Conservation (phyloP, 139 green algal species). For the Tetradesmus lagerheimii region DNA sequence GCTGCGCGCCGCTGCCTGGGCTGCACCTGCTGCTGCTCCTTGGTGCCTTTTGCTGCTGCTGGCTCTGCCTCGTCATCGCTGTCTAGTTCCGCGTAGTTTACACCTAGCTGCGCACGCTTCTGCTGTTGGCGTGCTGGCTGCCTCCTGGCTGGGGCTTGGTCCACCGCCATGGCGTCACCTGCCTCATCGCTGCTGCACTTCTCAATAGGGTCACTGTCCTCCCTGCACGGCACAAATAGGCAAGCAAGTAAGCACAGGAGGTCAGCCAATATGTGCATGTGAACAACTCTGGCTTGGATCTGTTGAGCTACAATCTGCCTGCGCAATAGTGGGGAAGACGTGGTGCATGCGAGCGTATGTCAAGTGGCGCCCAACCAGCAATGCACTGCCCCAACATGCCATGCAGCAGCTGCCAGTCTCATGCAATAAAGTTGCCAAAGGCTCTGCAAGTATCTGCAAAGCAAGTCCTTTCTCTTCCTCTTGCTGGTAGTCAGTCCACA, state of each 20-base stretch:
- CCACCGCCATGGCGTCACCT: not conserved
- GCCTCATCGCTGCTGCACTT: not conserved
- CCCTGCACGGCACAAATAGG: not conserved
- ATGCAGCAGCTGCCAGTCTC: not conserved
- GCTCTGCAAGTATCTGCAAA: too few species aligned
- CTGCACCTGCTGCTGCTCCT: constrained; percentile 3
- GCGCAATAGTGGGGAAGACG: too few species aligned
- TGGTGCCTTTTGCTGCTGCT: not conserved
- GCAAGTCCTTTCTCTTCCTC: not conserved
- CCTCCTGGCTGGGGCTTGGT: not conserved
- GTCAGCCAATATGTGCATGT: too few species aligned
- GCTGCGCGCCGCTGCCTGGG: constrained; percentile 6
- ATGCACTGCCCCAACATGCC: not conserved
- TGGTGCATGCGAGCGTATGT: too few species aligned
- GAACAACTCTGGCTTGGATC: too few species aligned
- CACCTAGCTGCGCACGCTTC: not conserved
- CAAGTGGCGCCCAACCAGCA: not conserved
- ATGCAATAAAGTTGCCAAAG: not conserved
- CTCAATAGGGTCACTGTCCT: not conserved
- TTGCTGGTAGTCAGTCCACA: not conserved
- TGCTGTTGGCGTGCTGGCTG: not conserved
- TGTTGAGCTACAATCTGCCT: too few species aligned
- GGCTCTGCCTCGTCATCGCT: not conserved
- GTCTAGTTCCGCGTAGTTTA: not conserved
- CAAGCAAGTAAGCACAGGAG: not conserved